phyloP scores from a whole-genome alignment of 805 yeast species.

The Yarrowia yakushimensis region DNA sequence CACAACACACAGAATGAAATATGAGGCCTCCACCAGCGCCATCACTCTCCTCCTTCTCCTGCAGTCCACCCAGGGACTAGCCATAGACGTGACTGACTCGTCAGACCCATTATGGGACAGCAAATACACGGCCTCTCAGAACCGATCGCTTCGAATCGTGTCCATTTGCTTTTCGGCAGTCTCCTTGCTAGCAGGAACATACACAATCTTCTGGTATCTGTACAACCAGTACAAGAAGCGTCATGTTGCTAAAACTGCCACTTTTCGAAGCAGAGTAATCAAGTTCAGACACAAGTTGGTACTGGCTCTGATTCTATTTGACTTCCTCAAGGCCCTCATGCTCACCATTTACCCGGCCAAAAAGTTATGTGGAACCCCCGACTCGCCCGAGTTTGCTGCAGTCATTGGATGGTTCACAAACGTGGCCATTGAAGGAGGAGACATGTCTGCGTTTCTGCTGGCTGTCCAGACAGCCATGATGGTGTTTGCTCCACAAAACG shows the following conservation, averaged over 20 bases:
- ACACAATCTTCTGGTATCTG: conserved; percentile 5
- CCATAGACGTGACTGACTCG: not conserved
- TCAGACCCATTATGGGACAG: conserved; percentile 2
- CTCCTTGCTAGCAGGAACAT: not conserved
- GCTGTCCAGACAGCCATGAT: conserved; percentile 78
- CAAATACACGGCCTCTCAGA: conserved; percentile 6
- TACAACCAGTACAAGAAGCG: conserved; percentile 10
- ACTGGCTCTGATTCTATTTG: conserved; percentile 63
- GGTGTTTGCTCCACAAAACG: conserved; percentile 58
- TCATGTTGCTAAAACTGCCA: not conserved
- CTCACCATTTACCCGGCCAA: conserved; percentile 48
- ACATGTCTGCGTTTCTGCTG: conserved; percentile 73
- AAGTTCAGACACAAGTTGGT: conserved; percentile 54
- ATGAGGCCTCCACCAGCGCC: conserved; percentile 5
- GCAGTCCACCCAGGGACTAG: not conserved
- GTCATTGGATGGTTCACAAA: conserved; percentile 75
- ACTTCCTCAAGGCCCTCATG: conserved; percentile 67
- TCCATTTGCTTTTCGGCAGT: not conserved
- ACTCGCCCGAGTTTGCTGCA: conserved; percentile 39
- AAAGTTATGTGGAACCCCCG: conserved; percentile 46
- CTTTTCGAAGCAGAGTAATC: not conserved
- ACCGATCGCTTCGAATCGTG: conserved; percentile 3
- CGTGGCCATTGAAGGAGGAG: conserved; percentile 81
- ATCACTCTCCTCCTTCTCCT: not conserved
- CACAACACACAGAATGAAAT: conserved; percentile 11